phyloP scores from a whole-genome alignment of 2,329 filamentous ascomycete species.

The Arachnopeziza araneosa region DNA sequence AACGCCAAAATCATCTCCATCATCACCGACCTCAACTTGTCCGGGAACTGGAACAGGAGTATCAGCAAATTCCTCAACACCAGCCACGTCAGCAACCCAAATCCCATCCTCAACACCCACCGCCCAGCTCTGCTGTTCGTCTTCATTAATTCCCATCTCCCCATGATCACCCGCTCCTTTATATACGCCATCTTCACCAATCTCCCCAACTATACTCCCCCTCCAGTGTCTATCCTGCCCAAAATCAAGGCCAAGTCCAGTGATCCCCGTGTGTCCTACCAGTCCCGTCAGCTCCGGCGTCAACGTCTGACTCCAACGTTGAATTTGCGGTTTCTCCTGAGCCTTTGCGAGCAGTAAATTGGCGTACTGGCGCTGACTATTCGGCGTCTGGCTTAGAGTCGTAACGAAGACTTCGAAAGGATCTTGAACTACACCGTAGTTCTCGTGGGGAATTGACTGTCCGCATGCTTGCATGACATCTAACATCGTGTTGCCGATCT shows the following conservation, averaged over 20 bases:
- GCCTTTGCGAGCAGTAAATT: conserved; percentile 39
- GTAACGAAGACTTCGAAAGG: conserved; percentile 41
- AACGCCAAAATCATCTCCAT: not conserved
- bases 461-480: conserved; percentile 38
- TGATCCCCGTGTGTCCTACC: not conserved
- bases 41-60: not conserved
- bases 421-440: conserved; percentile 33
- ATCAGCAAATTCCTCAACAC: not conserved
- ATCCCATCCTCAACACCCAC: not conserved
- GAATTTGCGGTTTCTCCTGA: conserved; percentile 34
- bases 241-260: not conserved
- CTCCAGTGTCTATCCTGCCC: conserved; percentile 12
- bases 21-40: not conserved
- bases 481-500: conserved; percentile 39
- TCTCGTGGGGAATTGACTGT: conserved; percentile 12
- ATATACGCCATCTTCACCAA: conserved; percentile 11
- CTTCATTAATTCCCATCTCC: not conserved
- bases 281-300: not conserved
- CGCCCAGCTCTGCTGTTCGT: not conserved
- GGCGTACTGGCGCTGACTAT: conserved; percentile 39
- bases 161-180: not conserved
- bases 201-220: conserved; percentile 23
- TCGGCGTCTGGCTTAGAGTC: conserved; percentile 39
- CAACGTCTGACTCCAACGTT: conserved; percentile 15
- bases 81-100: not conserved